Conservation (phyloP, 169 alveolate species). For the Cryptosporidium ubiquitum region DNA sequence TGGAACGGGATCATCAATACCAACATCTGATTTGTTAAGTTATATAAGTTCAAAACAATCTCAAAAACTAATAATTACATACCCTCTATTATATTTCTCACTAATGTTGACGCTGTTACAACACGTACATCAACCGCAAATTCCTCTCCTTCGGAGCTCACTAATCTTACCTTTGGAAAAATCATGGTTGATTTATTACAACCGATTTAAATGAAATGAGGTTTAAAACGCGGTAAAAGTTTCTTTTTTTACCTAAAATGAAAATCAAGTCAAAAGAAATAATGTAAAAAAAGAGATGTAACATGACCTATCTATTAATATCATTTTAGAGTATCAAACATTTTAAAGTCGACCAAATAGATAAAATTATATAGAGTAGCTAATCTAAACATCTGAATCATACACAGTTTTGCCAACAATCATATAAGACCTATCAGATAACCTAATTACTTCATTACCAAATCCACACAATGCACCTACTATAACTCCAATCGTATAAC, state of each 20-base stretch:
- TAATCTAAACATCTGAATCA: slow-evolving; percentile 60
- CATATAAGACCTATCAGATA: slow-evolving; percentile 71
- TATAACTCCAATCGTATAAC: slow-evolving; percentile 93
- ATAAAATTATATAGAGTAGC: not conserved
- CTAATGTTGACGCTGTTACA: slow-evolving; percentile 88
- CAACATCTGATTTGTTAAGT: slow-evolving; percentile 81
- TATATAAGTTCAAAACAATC: not conserved
- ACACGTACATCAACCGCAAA: slow-evolving; percentile 89
- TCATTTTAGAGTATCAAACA: not conserved
- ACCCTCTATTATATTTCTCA: slow-evolving; percentile 91
- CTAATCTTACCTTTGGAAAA: slow-evolving; percentile 83
- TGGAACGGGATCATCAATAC: slow-evolving; percentile 92
- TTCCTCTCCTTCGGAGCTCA: slow-evolving; percentile 89
- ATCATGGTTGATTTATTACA: slow-evolving; percentile 10
- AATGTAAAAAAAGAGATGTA: not conserved
- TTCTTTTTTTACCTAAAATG: not conserved
- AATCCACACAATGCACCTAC: slow-evolving; percentile 87
- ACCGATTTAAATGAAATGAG: not conserved
- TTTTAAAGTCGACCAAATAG: not conserved
- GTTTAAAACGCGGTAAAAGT: not conserved
- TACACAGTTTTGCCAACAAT: slow-evolving; percentile 53
- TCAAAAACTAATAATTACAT: slow-evolving; percentile 3
- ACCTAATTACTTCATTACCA: slow-evolving; percentile 69
- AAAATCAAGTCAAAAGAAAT: not conserved
- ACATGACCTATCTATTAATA: not conserved